A percentile compares a stretch with the other conserved stretches of the same genome.
Evolutionary conservation across 2,329 filamentous ascomycete species (phyloP).

Genomic region (Arthroderma uncinatum): DNA sequence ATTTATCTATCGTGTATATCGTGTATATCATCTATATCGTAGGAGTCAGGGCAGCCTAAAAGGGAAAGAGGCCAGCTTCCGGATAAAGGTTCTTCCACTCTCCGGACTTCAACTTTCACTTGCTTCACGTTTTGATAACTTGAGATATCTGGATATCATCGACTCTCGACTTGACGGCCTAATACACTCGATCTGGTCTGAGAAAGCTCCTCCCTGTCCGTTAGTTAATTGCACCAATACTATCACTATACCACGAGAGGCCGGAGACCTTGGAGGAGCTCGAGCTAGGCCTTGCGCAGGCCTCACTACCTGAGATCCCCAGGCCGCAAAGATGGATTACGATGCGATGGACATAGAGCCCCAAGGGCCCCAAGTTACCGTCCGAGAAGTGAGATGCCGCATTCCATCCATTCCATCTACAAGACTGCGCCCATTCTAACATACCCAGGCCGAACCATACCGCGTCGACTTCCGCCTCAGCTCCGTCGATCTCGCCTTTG

Average conservation of each 20-base stretch:
- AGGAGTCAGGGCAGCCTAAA: too few relatives aligned
- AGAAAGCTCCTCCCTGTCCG: too few relatives aligned
- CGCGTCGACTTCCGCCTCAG: constrained; percentile 86
- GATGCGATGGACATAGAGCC: constrained; percentile 38
- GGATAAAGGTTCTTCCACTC: too few relatives aligned
- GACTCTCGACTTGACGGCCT: too few relatives aligned
- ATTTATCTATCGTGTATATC: background rate
- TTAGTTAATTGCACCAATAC: too few relatives aligned
- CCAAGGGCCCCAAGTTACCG: constrained; percentile 38
- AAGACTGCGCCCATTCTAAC: background rate
- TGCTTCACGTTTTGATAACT: background rate
- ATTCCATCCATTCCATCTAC: background rate
- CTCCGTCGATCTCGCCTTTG: constrained; percentile 81
- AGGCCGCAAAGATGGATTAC: constrained; percentile 30
- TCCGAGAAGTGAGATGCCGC: constrained; percentile 31
- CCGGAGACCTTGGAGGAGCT: too few relatives aligned
- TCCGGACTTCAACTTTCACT: too few relatives aligned
- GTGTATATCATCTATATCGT: background rate
- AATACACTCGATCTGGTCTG: too few relatives aligned
- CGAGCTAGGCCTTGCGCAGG: background rate
- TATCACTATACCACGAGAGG: too few relatives aligned
- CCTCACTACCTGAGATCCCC: background rate
- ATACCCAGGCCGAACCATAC: constrained; percentile 57
- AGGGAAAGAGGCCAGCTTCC: too few relatives aligned
- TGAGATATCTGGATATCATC: background rate